Evolutionary conservation across 2,329 filamentous ascomycete species (phyloP), one percentile per base, ranked within the genome.

Genomic region (Aspergillus carbonarius): DNA sequence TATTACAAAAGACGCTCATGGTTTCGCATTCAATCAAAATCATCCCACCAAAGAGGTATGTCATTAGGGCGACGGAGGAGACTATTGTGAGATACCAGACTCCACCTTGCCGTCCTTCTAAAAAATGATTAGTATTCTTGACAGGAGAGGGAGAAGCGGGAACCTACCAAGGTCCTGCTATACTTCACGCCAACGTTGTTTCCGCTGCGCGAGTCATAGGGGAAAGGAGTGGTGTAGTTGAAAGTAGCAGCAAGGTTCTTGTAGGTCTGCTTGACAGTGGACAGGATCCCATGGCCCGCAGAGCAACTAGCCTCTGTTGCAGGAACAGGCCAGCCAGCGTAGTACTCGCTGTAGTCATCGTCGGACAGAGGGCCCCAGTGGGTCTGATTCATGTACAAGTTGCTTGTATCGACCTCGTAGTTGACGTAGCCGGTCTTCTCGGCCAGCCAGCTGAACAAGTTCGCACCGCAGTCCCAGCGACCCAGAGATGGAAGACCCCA

Each of bases 381-480:
- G 7, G 82, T 85, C 44, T 66, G 67, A 70, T 87, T 87, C 64
- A 82, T 81, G 70, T 78, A 83, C 64, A 81, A 72, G 58, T 73
- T 64, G 57, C 62, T 69, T 42, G 73, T 70, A 20, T 77, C 68
- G 5, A 84, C 72, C 2, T 75, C 57, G 54, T 74, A 74, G 66
- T 76, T 70, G 17, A 65, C 64, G 68, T 89, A 86, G 49, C 85
- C 84, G 0, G 86, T 89, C 75, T 82, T 78, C 15, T 82, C 74
- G 18, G 85, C 86, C 1, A 90, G 85, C 32, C 84, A 60, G 42
- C 80, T 68, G 72, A 85, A 88, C 10, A 91, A 84, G 71, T 91
- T 91, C 68, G 88, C 88, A 57, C 86, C 87, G 12, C 88, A 87
- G 69, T 91, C 88, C 80, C 83, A 90, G 60, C 88, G 86, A 15